Percentiles rank a stretch among this genome's conserved stretches.
Conservation (phyloP, 1,139 yeast genomes). For the Magnusiomyces ingens region DNA sequence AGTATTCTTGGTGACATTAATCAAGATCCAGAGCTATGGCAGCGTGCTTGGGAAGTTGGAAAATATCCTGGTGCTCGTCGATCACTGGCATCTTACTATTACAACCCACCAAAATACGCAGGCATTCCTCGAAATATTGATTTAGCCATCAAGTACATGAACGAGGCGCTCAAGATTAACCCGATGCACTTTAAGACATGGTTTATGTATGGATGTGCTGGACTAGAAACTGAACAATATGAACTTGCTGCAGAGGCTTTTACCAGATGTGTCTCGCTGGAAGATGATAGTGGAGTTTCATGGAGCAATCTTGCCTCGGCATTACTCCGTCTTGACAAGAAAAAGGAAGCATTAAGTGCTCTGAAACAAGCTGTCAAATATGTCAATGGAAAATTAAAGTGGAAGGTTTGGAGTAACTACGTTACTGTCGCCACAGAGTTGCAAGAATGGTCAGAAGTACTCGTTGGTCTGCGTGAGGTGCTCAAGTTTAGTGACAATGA, state of each 20-base stretch:
- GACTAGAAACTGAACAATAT: slow-evolving; percentile 65
- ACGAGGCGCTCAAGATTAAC: slow-evolving; percentile 64
- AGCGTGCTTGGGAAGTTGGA: slow-evolving; percentile 80
- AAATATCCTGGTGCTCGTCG: slow-evolving; percentile 80
- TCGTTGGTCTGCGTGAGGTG: slow-evolving; percentile 61
- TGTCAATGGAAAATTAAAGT: slow-evolving; percentile 60
- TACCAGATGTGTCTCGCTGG: slow-evolving; percentile 82
- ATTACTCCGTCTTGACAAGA: slow-evolving; percentile 54
- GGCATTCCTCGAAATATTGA: slow-evolving; percentile 49
- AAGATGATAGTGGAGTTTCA: slow-evolving; percentile 72
- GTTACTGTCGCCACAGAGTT: slow-evolving; percentile 74
- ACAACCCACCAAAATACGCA: slow-evolving; percentile 53
- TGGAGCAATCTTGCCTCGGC: slow-evolving; percentile 96
- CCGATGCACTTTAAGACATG: slow-evolving; percentile 81
- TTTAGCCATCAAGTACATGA: slow-evolving; percentile 58
- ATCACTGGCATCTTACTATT: slow-evolving; percentile 67
- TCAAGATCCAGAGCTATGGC: slow-evolving; percentile 73
- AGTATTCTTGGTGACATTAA: slow-evolving; percentile 82
- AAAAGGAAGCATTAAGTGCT: slow-evolving; percentile 76
- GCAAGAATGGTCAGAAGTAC: slow-evolving; percentile 81
- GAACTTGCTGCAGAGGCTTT: slow-evolving; percentile 88
- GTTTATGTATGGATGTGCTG: slow-evolving; percentile 91
- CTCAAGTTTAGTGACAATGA: slow-evolving; percentile 48
- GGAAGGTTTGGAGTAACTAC: slow-evolving; percentile 91
- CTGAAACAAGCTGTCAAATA: slow-evolving; percentile 66